Base-by-base conservation (phyloP, 495 filamentous ascomycete genomes). In the Lepidopterella palustris region DNA sequence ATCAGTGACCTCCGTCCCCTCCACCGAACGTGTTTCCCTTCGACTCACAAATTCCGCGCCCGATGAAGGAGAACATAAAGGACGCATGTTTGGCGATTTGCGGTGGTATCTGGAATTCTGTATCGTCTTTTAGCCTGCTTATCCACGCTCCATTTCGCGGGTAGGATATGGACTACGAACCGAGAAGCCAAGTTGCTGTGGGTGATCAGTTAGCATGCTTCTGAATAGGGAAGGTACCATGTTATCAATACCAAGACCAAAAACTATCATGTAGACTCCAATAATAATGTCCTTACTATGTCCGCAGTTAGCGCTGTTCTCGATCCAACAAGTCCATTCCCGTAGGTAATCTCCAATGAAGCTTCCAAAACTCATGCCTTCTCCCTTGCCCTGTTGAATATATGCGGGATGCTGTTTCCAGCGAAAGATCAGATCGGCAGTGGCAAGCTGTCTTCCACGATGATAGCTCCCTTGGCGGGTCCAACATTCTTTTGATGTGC, bases 31-130 rank as follows among this genome's bases (percentile, higher is more conserved):
- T 28, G 15, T 52, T 31, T 24, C n/a, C 25, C 6, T 29, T 53
- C 32, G 9, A 85, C 90, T 76, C 83, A 97, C 91, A 97, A 72
- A 90, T 77, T 72, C 93, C 93, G 66, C 93, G 91, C 54, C 93
- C 93, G 64, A 97, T 71, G 82, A 99, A 97, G 47, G 86, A 91
- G 80, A 97, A 97, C 70, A 97, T 84, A 83, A 99, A 99, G 24
- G 87, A 91, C 18, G 92, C 93, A 80, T 97, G 97, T 71, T 88
- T 84, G 59, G 90, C 86, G 35, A 95, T 79, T 71, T 96, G 91
- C 31, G 91, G 89, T 4, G 95, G 95, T 64, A 96, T 90, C 74
- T 95, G 92, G 76, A 96, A 93, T 75, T 99, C 93, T 76, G 57
- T 56, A 10, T 21, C 5, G 42, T 24, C 23, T 60, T 39, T 62